phyloP scores from a whole-genome alignment of 768 basidiomycete genomes.

The Phylloporus sp. region DNA sequence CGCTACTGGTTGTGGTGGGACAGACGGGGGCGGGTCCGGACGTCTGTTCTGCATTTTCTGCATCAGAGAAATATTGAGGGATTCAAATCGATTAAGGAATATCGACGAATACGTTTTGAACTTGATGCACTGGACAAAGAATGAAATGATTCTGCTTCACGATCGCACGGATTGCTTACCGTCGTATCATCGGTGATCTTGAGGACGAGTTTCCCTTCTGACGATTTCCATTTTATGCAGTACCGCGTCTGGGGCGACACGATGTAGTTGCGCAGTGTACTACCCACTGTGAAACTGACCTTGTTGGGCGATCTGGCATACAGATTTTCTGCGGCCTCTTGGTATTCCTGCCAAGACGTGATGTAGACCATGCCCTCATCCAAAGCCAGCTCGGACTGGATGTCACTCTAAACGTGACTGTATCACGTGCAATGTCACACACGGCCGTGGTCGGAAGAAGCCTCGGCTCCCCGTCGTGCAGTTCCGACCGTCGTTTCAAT shows the following conservation, averaged over 20 bases:
- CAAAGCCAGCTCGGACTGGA: slow-evolving; percentile 5
- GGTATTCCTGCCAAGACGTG: slow-evolving; percentile 84
- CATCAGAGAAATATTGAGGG: slow-evolving; percentile 81
- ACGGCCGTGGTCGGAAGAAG: neutral
- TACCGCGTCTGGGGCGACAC: slow-evolving; percentile 67
- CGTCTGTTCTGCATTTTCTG: slow-evolving; percentile 77
- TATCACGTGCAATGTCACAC: slow-evolving; percentile 14
- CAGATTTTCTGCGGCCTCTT: slow-evolving; percentile 82
- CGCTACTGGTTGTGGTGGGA: slow-evolving; percentile 16
- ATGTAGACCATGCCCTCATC: slow-evolving; percentile 72
- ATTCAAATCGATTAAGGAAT: slow-evolving; percentile 94
- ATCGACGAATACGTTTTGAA: slow-evolving; percentile 94
- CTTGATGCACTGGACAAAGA: slow-evolving; percentile 71
- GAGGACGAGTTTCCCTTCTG: slow-evolving; percentile 81
- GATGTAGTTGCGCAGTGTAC: neutral
- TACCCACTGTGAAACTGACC: slow-evolving; percentile 38
- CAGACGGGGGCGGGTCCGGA: slow-evolving; percentile 30
- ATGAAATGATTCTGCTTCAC: neutral
- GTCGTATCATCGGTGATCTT: slow-evolving; percentile 91
- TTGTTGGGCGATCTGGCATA: slow-evolving; percentile 76
- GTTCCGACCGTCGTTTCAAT: neutral
- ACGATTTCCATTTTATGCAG: slow-evolving; percentile 85
- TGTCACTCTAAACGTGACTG: slow-evolving; percentile 11
- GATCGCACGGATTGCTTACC: slow-evolving; percentile 44
- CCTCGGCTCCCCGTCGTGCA: too few relatives aligned